phyloP scores from a whole-genome alignment of 441 rosid genomes.

The Pelargonium fulgidum region DNA sequence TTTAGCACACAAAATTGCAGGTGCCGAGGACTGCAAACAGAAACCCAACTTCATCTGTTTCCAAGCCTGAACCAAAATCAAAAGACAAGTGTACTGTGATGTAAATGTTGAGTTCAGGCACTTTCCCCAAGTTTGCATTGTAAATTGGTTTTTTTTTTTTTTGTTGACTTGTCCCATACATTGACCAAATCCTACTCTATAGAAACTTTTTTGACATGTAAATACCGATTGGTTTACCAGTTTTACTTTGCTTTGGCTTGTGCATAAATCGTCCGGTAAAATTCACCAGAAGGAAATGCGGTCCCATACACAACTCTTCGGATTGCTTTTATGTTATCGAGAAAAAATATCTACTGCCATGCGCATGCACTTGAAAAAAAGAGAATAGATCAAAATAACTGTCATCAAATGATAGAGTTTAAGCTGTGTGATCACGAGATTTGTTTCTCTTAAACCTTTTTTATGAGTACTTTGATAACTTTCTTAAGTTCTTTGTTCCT shows the following conservation, averaged over 20 bases:
- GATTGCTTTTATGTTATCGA: too few species aligned
- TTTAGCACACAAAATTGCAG: constrained; percentile 31
- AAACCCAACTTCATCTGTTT: constrained; percentile 39
- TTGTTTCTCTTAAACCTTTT: too few species aligned
- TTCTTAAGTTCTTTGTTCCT: too few species aligned
- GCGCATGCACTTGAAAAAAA: too few species aligned
- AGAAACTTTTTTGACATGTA: not conserved
- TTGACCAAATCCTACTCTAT: not conserved
- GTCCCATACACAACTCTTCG: not conserved
- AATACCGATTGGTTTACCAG: not conserved
- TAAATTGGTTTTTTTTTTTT: constrained; percentile 38
- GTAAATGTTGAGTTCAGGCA: constrained; percentile 38
- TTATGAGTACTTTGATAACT: too few species aligned
- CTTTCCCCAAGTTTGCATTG: constrained; percentile 26
- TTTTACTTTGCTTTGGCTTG: not conserved
- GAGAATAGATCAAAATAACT: too few species aligned
- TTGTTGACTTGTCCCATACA: constrained; percentile 17
- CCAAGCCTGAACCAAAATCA: constrained; percentile 56
- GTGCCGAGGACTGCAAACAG: constrained; percentile 50
- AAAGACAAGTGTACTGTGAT: constrained; percentile 79
- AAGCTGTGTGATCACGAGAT: too few species aligned
- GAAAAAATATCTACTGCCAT: too few species aligned
- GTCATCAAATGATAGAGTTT: too few species aligned
- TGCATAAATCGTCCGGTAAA: not conserved
- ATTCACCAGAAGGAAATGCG: not conserved